A percentile compares a stretch with the other conserved stretches of the same genome.
Evolutionary conservation across 176 grass and related monocot genomes (phyloP).

Genomic region (Bromus sterilis): DNA sequence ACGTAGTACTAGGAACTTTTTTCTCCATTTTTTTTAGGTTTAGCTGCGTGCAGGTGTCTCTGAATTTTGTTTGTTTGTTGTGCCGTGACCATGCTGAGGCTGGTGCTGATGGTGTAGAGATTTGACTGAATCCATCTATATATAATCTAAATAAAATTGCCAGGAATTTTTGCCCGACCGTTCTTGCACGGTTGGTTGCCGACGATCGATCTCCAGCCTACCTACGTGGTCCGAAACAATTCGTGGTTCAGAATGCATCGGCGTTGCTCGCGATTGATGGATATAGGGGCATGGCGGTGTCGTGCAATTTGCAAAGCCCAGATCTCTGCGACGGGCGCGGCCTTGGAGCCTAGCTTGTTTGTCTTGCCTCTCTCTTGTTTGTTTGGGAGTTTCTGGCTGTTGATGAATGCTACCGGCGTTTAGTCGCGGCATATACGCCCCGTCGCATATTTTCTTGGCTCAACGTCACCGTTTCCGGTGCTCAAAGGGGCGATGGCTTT

Average conservation of each 20-base stretch:
- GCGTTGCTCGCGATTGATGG: slow-evolving; percentile 30
- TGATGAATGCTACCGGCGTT: neutral
- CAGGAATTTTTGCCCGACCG: neutral
- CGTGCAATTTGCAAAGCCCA: slow-evolving; percentile 23
- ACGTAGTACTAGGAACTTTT: slow-evolving; percentile 8
- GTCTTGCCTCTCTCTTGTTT: neutral
- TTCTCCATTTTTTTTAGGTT: slow-evolving; percentile 1
- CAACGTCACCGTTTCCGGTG: neutral
- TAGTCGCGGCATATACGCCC: neutral
- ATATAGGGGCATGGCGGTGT: slow-evolving; percentile 3
- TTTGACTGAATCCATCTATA: slow-evolving; percentile 31
- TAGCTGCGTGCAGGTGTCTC: slow-evolving; percentile 7
- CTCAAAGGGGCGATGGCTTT: neutral
- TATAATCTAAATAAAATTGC: slow-evolving; percentile 42
- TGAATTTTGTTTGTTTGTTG: neutral
- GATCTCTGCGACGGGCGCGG: slow-evolving; percentile 26
- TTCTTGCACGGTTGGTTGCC: neutral
- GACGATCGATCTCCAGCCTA: neutral
- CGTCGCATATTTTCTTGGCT: neutral
- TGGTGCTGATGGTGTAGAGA: slow-evolving; percentile 26
- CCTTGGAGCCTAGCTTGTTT: slow-evolving; percentile 16
- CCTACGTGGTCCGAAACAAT: neutral
- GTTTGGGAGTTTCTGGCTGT: neutral
- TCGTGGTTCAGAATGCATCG: slow-evolving; percentile 20
- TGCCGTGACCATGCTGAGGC: neutral